Evolutionary conservation across 2,329 filamentous ascomycete species (phyloP), one percentile per base, ranked within the genome.

Genomic region (Aspergillus japonicus): DNA sequence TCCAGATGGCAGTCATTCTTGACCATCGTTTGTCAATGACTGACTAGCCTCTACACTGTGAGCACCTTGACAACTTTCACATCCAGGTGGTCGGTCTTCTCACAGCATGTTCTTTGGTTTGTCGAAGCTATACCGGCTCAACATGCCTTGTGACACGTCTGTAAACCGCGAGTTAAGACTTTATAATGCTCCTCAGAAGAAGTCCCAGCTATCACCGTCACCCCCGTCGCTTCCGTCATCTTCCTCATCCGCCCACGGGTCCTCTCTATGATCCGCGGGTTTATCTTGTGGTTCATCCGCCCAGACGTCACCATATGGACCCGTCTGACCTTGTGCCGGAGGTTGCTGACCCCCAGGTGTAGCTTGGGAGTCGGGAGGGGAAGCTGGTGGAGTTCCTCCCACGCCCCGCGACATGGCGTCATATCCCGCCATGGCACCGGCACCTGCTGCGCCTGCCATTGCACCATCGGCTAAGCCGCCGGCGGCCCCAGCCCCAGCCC

Each of bases 361-460:
- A 7, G 52, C 44, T 47, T 65, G 53, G 21, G 68, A 66, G 24
- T 65, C 66, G 21, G 66, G 57, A 14, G 66, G 53, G 12, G 60
- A 50, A 21, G 33, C 33, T 35, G 63, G 55, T 26, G 62, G 61
- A 21, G 62, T 62, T 26, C 70, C 65, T 19, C 74, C 74, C 29
- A 74, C 75, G 2, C 82, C 81, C 61, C 83, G 72, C 61, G 84
- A 82, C 83, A 87, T 85, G 4, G 85, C 84, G 70, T 87, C 86
- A 65, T 86, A 87, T 4, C 85, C 86, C 35, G 84, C 85, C 76
- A 87, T 82, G 1, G 83, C 81, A 6, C 85, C 85, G 5, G 84
- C 85, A 5, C 85, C 82, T 29, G 78, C 78, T 42, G 73, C 79
- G 16, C 81, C 79, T 57, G 81, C 80, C 39, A 75, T 76, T 51